Percentiles rank a stretch among this genome's conserved stretches.
Evolutionary conservation across 2,329 filamentous ascomycete genomes (phyloP).

Genomic region (Hypoxylon sp.): DNA sequence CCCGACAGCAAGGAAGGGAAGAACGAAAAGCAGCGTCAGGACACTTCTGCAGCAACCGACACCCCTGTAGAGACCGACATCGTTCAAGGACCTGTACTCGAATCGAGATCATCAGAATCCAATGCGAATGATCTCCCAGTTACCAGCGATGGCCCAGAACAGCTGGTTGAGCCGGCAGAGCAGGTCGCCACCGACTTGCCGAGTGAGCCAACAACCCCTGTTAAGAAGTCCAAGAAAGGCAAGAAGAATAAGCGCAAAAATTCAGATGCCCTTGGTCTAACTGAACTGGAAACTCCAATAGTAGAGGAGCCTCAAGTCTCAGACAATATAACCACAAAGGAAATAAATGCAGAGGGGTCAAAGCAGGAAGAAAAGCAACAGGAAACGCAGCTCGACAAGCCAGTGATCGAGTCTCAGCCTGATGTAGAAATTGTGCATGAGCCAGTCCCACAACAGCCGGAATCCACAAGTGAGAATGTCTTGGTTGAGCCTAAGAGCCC

Average conservation of each 20-base stretch:
- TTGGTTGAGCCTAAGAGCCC: conserved; percentile 25
- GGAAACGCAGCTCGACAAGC: conserved; percentile 20
- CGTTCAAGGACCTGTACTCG: conserved; percentile 23
- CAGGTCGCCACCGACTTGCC: conserved; percentile 10
- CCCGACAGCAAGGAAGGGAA: conserved; percentile 45
- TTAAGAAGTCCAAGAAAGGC: conserved; percentile 49
- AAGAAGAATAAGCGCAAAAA: conserved; percentile 39
- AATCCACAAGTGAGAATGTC: conserved; percentile 22
- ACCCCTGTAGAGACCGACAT: conserved; percentile 15
- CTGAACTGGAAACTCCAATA: conserved; percentile 15
- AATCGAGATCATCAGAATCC: conserved; percentile 13
- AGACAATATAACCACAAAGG: too few species aligned
- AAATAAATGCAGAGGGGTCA: too few species aligned
- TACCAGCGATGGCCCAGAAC: conserved; percentile 9
- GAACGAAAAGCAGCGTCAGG: conserved; percentile 42
- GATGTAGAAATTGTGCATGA: conserved; percentile 12
- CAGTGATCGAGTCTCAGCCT: conserved; percentile 13
- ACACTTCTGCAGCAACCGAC: conserved; percentile 27
- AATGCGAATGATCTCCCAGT: conserved; percentile 10
- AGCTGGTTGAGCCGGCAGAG: conserved; percentile 13
- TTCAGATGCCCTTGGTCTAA: background rate
- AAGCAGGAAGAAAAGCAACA: too few species aligned
- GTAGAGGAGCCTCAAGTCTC: background rate
- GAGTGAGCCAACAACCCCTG: conserved; percentile 23
- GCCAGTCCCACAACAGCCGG: conserved; percentile 12